Evolutionary conservation across 192 early-diverging fungal genomes (phyloP).

Genomic region (Backusella tarrabulga): DNA sequence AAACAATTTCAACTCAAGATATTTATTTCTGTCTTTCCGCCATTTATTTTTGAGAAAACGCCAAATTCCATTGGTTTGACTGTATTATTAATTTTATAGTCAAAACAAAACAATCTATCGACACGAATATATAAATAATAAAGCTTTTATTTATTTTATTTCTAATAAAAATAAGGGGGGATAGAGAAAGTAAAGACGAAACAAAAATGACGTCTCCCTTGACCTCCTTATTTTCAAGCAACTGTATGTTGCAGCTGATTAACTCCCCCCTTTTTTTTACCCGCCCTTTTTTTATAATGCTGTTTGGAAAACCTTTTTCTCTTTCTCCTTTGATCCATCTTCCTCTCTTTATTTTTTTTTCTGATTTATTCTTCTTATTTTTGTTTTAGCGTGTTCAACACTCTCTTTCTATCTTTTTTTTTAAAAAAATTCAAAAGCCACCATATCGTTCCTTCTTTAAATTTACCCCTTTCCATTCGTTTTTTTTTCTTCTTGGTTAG

Average conservation of each 20-base stretch:
- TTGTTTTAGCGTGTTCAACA: background rate
- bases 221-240: constrained; percentile 1
- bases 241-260: constrained; percentile 2
- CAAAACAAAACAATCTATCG: background rate
- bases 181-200: background rate
- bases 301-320: background rate
- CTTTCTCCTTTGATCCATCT: constrained; percentile 9
- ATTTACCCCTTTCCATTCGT: background rate
- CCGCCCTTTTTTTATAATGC: constrained; percentile 3
- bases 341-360: constrained; percentile 8
- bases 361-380: background rate
- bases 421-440: background rate
- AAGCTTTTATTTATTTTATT: background rate
- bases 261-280: constrained; percentile 4
- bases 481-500: constrained; percentile 9
- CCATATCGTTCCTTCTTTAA: constrained; percentile 14
- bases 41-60: too few relatives aligned
- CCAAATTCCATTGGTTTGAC: too few relatives aligned
- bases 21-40: too few relatives aligned
- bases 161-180: background rate
- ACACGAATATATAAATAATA: background rate
- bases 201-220: background rate
- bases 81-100: background rate
- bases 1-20: too few relatives aligned
- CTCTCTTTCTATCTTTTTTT: background rate